Conservation (phyloP, 2,329 filamentous ascomycete genomes). For the Fusarium scirpi region DNA sequence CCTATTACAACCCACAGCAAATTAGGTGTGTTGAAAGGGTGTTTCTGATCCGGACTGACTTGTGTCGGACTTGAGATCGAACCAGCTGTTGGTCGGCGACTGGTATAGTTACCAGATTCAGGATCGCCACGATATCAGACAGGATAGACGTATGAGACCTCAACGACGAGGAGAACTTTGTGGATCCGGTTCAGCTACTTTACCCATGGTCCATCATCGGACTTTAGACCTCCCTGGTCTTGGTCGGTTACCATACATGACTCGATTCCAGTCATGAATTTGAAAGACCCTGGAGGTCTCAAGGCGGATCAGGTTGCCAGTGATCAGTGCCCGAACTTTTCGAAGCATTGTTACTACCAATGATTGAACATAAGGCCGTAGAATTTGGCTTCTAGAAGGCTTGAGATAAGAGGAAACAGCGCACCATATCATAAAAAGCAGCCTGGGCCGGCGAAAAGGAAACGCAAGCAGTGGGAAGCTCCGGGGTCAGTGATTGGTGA, state of each 20-base stretch:
- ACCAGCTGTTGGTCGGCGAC: conserved; percentile 7
- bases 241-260: neutral
- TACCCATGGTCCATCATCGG: neutral
- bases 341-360: neutral
- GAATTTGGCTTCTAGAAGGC: neutral
- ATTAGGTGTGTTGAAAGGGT: neutral
- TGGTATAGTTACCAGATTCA: conserved; percentile 1
- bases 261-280: neutral
- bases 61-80: neutral
- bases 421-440: neutral
- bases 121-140: conserved; percentile 7
- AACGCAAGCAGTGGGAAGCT: neutral
- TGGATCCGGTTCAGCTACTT: conserved; percentile 32
- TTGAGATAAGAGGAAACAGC: neutral
- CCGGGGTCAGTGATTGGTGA: conserved; percentile 20
- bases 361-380: neutral
- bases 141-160: neutral
- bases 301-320: neutral
- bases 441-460: neutral
- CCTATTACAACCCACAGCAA: neutral
- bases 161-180: conserved; percentile 3
- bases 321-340: neutral
- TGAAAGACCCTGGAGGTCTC: neutral
- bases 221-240: conserved; percentile 8
- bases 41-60: conserved; percentile 18